phyloP scores from a whole-genome alignment of 1,284 basidiomycete species.

The Pyrrhoderma lamaoense region DNA sequence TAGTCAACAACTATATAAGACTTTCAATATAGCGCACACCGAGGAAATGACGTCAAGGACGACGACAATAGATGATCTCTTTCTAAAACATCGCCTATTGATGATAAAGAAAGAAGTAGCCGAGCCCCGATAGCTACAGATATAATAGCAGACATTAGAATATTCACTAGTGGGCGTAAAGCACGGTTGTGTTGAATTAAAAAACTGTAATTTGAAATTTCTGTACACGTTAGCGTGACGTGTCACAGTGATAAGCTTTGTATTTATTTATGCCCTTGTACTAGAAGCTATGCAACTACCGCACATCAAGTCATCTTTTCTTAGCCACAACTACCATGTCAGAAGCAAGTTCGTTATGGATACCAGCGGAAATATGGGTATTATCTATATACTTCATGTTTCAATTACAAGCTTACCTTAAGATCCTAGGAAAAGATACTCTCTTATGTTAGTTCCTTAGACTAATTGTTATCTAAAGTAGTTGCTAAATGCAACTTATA shows the following conservation, averaged over 20 bases:
- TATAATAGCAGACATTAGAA: conserved; percentile 16
- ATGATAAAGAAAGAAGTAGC: conserved; percentile 42
- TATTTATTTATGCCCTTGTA: too few relatives aligned
- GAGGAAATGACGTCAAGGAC: conserved; percentile 69
- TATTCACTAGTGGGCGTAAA: too few relatives aligned
- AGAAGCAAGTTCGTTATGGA: too few relatives aligned
- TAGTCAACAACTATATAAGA: conserved; percentile 2
- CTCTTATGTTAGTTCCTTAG: neutral
- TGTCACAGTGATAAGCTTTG: too few relatives aligned
- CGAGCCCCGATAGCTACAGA: conserved; percentile 30
- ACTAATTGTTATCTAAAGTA: too few relatives aligned
- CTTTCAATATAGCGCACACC: conserved; percentile 31
- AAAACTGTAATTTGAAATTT: neutral
- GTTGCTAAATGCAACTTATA: too few relatives aligned
- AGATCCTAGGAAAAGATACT: conserved; percentile 1
- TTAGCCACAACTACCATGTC: too few relatives aligned
- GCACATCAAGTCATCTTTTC: too few relatives aligned
- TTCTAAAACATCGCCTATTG: conserved; percentile 40
- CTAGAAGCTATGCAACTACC: too few relatives aligned
- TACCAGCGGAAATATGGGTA: too few relatives aligned
- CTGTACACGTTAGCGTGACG: neutral
- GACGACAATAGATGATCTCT: conserved; percentile 74
- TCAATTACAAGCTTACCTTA: neutral
- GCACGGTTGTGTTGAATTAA: too few relatives aligned
- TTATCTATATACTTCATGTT: too few relatives aligned